A percentile compares a stretch with the other conserved stretches of the same genome.
Conservation (phyloP, 2,329 filamentous ascomycete genomes). For the Penicillium griseofulvum region DNA sequence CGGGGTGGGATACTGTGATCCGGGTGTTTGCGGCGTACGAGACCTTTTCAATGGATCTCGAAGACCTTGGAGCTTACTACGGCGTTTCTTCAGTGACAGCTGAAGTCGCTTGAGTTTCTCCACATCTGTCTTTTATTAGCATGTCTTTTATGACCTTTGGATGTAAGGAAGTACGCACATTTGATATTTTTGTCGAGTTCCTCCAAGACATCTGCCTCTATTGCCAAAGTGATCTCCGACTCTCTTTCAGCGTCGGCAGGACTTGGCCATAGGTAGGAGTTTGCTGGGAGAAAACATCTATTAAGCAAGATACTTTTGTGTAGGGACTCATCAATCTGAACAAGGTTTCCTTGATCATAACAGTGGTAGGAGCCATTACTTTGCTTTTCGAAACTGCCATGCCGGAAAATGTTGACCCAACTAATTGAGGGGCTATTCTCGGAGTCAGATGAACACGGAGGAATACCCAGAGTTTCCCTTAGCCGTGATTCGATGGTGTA, state of each 20-base stretch:
- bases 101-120: slow-evolving; percentile 5
- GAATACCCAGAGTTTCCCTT: slow-evolving; percentile 1
- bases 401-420: slow-evolving; percentile 5
- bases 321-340: slow-evolving; percentile 2
- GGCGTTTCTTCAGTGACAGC: slow-evolving; percentile 5
- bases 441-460: background rate
- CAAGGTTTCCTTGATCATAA: background rate
- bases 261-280: background rate
- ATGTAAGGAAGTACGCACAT: background rate
- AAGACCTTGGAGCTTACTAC: background rate
- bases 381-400: slow-evolving; percentile 1
- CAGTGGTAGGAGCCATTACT: background rate
- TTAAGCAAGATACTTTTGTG: background rate
- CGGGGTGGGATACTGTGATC: background rate
- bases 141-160: background rate
- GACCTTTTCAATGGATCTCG: background rate
- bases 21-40: background rate
- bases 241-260: background rate
- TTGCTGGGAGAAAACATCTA: background rate
- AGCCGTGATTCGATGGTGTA: slow-evolving; percentile 1
- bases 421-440: background rate
- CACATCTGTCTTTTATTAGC: slow-evolving; percentile 1
- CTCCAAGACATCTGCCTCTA: background rate
- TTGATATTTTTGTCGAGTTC: background rate
- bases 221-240: background rate